Evolutionary conservation across 2,329 filamentous ascomycete genomes (phyloP), one percentile per base, ranked within the genome.

Genomic region (Arthrobotrys musiformis): DNA sequence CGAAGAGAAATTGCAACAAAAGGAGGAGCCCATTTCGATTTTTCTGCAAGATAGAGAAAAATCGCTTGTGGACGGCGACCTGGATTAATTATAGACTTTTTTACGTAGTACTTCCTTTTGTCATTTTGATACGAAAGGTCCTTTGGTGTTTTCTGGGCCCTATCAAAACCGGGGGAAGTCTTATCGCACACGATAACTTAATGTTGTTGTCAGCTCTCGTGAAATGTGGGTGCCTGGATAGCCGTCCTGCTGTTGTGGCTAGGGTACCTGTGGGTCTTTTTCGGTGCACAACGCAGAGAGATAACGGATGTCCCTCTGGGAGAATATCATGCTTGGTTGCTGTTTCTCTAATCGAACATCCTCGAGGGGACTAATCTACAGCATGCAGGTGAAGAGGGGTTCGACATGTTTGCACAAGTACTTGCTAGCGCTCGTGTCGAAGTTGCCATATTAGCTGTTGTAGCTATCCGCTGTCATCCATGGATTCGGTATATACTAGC

Each of bases 31-130:
- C 35, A 40, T 19, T 35, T 9, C 5, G 44, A 48, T 17, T 17
- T n/a, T 28, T 19, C 42, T 75, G 70, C 70, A 19, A 75, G 70
- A 75, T 75, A 68, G 44, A 52, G 44, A 4, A 56, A n/a, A n/a
- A n/a, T n/a, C n/a, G n/a, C 28, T 35, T 37, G 30, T 67, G 70
- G 70, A 76, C 70, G 70, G 70, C 70, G 70, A 76, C 70, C 48
- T 76, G 63, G 70, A n/a, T 69, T 76, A 76, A 76, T 69, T 76
- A 76, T 76, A 76, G 70, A 30, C 46, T 54, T 35, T 22, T 60
- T 33, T n/a, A n/a, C n/a, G n/a, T n/a, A n/a, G n/a, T 42, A 17
- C 40, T 42, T 11, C 40, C 19, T 42, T n/a, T n/a, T n/a, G n/a
- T n/a, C n/a, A n/a, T n/a, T n/a, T n/a, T n/a, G n/a, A n/a, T n/a